These are phyloP conservation scores for Alternaria ventricosa DNA, from an alignment of 2,329 filamentous ascomycete species.

Conservation along the genomic window DNA sequence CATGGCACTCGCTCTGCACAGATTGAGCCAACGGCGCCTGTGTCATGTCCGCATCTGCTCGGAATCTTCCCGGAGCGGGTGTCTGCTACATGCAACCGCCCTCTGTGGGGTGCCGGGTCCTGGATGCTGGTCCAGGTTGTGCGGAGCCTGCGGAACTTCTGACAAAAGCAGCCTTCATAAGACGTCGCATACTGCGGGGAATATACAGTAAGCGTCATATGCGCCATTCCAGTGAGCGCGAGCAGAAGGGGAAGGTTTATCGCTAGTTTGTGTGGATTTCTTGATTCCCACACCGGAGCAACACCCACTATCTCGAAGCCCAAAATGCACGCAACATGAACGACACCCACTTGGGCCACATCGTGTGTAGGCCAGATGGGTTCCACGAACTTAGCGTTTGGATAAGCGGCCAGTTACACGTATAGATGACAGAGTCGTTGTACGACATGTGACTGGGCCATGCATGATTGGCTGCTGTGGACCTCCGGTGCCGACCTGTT, in stretches of 20 bases:
- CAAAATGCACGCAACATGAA: not conserved
- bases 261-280: not conserved
- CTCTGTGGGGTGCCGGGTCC: not conserved
- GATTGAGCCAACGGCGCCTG: not conserved
- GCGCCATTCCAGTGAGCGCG: not conserved
- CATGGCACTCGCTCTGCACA: slow-evolving; percentile 6
- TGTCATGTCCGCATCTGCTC: not conserved
- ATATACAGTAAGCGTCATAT: slow-evolving; percentile 12
- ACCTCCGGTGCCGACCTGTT: slow-evolving; percentile 9
- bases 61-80: not conserved
- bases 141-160: slow-evolving; percentile 17
- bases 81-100: not conserved
- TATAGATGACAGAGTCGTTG: slow-evolving; percentile 20
- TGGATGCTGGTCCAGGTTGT: not conserved
- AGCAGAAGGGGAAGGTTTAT: not conserved
- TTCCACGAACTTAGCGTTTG: slow-evolving; percentile 7
- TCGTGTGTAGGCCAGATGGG: slow-evolving; percentile 1
- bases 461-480: slow-evolving; percentile 19
- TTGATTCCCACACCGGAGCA: not conserved
- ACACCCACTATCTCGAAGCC: not conserved
- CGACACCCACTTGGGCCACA: not conserved
- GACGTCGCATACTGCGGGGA: slow-evolving; percentile 18
- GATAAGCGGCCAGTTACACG: slow-evolving; percentile 19
- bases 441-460: slow-evolving; percentile 8
- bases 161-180: slow-evolving; percentile 5